These are phyloP conservation scores for Penicillium silybi DNA, from an alignment of 495 filamentous ascomycete species.

Conservation along the genomic window DNA sequence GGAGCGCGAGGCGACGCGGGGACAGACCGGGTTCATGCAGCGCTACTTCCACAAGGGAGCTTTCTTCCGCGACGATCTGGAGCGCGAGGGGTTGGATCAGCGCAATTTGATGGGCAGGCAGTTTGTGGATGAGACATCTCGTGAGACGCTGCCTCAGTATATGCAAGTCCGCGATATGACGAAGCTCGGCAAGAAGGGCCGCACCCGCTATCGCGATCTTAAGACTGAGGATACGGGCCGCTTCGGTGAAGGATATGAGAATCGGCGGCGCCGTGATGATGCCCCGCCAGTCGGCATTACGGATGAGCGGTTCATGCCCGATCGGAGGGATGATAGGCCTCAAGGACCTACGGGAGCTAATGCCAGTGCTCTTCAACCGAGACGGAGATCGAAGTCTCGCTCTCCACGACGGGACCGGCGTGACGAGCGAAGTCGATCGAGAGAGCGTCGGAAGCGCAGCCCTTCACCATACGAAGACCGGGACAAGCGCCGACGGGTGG, in stretches of 20 bases:
- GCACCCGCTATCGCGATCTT: conserved; percentile 86
- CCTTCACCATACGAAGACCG: conserved; percentile 59
- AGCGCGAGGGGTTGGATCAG: conserved; percentile 65
- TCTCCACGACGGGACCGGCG: conserved; percentile 33
- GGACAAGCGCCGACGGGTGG: conserved; percentile 66
- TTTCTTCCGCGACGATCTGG: conserved; percentile 81
- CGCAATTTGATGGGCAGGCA: conserved; percentile 76
- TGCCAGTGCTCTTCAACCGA: conserved; percentile 41
- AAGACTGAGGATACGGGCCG: conserved; percentile 87
- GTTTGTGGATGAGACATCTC: conserved; percentile 74
- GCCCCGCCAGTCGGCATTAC: conserved; percentile 42
- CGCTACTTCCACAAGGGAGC: conserved; percentile 97
- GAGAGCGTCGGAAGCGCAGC: conserved; percentile 60
- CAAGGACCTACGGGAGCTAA: conserved; percentile 48
- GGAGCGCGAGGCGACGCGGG: conserved; percentile 73
- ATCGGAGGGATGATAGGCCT: conserved; percentile 42
- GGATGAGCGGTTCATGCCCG: conserved; percentile 73
- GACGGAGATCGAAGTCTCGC: conserved; percentile 31
- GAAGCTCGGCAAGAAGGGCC: conserved; percentile 85
- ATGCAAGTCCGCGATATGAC: conserved; percentile 94
- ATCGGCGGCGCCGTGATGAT: conserved; percentile 38
- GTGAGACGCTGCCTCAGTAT: conserved; percentile 82
- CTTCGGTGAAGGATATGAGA: conserved; percentile 64
- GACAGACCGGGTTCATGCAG: conserved; percentile 88
- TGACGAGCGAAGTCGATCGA: conserved; percentile 39